phyloP scores from a whole-genome alignment of 331 rosid species.

The Phaseolus coccineus region DNA sequence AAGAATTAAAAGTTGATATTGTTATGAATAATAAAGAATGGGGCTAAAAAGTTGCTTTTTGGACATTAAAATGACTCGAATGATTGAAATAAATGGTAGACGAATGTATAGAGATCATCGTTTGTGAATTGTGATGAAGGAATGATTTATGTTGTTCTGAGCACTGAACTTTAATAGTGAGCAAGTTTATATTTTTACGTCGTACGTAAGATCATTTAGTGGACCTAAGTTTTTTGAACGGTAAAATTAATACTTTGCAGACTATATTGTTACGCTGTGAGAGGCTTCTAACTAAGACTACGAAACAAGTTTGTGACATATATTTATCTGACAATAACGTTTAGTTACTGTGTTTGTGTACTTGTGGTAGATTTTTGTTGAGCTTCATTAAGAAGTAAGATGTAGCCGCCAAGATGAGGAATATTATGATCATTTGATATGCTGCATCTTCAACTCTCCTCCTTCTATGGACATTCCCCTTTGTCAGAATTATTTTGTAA shows the following conservation, averaged over 20 bases:
- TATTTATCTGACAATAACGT: constrained; percentile 1
- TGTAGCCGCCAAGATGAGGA: not conserved
- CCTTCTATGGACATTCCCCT: not conserved
- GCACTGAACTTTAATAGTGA: not conserved
- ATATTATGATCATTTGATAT: too few species aligned
- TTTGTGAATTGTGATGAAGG: not conserved
- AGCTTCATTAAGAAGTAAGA: constrained; percentile 19
- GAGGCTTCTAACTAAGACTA: not conserved
- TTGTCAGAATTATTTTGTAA: not conserved
- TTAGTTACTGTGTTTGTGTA: not conserved
- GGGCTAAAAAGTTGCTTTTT: not conserved
- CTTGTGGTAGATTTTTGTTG: constrained; percentile 39
- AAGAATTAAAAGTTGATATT: not conserved
- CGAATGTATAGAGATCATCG: not conserved
- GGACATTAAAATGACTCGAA: not conserved
- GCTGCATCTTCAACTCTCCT: constrained; percentile 7
- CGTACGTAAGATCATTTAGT: not conserved
- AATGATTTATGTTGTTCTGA: not conserved
- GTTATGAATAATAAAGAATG: not conserved
- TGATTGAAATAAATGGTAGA: not conserved
- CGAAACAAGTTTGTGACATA: not conserved
- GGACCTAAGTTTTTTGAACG: not conserved
- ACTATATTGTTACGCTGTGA: not conserved
- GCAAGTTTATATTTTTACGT: not conserved
- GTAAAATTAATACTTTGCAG: not conserved